These are phyloP conservation scores for Ceratobasidium sp. DNA, from an alignment of 1,284 basidiomycete species.

Conservation along the genomic window DNA sequence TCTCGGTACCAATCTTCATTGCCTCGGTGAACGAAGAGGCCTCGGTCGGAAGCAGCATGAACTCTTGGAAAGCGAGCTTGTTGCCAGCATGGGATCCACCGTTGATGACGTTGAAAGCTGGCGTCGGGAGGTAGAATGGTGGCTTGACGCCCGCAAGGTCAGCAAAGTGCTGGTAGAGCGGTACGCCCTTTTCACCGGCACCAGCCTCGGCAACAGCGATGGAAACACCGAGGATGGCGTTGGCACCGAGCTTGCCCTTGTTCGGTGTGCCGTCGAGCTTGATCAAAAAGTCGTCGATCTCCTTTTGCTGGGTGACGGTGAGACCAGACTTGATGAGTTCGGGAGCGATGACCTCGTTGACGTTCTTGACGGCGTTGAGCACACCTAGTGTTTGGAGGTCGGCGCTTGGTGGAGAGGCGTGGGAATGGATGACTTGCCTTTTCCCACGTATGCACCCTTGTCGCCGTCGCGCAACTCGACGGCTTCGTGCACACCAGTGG, in stretches of 20 bases:
- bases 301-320: conserved; percentile 91
- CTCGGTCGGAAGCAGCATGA: conserved; percentile 98
- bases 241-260: conserved; percentile 99
- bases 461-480: conserved; percentile 98
- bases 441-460: conserved; percentile 93
- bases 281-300: conserved; percentile 98
- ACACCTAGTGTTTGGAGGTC: conserved; percentile 68
- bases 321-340: conserved; percentile 87
- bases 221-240: conserved; percentile 98
- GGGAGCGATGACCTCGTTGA: conserved; percentile 92
- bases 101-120: conserved; percentile 99
- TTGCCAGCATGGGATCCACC: conserved; percentile 99
- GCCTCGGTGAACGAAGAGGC: conserved; percentile 93
- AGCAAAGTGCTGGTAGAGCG: conserved; percentile 97
- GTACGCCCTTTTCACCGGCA: conserved; percentile 92
- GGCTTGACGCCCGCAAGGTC: conserved; percentile 93
- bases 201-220: conserved; percentile 95
- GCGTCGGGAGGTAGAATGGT: conserved; percentile 90
- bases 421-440: conserved; percentile 64
- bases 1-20: conserved; percentile 98
- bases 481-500: conserved; percentile 98
- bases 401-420: not conserved
- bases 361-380: conserved; percentile 90
- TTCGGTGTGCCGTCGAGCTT: conserved; percentile 97
- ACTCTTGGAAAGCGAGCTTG: conserved; percentile 99